Base-by-base conservation (phyloP, 2,329 filamentous ascomycete genomes). In the Kalaharituber pfeilii region DNA sequence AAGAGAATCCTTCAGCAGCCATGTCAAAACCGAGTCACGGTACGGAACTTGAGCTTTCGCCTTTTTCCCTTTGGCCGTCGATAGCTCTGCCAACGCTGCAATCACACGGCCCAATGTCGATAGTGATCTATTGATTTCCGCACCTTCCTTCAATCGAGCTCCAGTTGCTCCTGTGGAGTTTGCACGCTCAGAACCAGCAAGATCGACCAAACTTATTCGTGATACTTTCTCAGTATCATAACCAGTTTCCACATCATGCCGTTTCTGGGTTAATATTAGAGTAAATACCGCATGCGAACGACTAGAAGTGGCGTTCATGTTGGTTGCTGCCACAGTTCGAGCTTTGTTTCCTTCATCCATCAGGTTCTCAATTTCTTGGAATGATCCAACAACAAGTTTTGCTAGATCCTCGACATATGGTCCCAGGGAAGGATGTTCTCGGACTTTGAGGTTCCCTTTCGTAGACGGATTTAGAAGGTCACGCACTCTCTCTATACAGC, bases 291-390 rank as follows among this genome's bases (percentile, higher is more conserved):
- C 91, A 69, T 98, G 91, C 67, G 89, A 96, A 73, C 91, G 82
- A 77, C 87, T 94, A 57, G 87, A 95, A 0, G 93, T 98, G 70
- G 96, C 91, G 74, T 98, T 98, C 91, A 98, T 98, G 76, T 96
- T 98, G 36, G 91, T 98, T 6, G 91, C 91, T 2, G 91, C 91
- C 36, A 98, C 91, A 0, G 91, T 98, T 73, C 91, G 78, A 29
- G 91, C 91, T 71, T 98, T 98, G 74, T 98, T 98, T 65, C 91
- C 91, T 70, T 96, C 89, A 66, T 98, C 91, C 91, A 98, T 98
- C 64, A 98, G 72, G 66, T 95, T 82, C 66, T 98, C 91, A 62
- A 98, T 96, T 67, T 98, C 93, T 53, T 82, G 76, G 67, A 98
- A 96, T 57, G 86, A 89, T 62, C 86, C 80, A 39, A 98, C 91